Evolutionary conservation across 2,329 filamentous ascomycete species (phyloP), one percentile per base, ranked within the genome.

Genomic region (Blastomyces parvus): DNA sequence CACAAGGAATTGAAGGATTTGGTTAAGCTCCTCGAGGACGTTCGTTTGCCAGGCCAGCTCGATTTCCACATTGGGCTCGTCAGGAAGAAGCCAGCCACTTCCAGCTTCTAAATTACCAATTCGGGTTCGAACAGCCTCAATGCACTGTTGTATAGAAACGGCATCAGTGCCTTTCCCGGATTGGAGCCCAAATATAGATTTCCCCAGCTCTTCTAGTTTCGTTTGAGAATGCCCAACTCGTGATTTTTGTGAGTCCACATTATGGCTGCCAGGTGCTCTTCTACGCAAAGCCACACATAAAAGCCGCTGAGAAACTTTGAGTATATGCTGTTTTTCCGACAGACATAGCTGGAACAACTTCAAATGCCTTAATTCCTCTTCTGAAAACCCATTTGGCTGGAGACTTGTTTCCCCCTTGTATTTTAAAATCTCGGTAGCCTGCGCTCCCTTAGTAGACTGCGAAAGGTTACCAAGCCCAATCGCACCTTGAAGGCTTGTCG

Each of bases 291-390:
- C 72, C 57, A 74, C 63, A 50, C 71, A 67, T 66, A 79, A 67
- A 38, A 76, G 72, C 65, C 73, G 81, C 67, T 88, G 86, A 50
- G 82, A 81, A 5, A 84, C 82, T 74, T 87, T 88, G 66, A 88
- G 76, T 64, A 90, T 84, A 69, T 85, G 84, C 53, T 85, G 83
- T 68, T 88, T 82, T 72, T 94, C 90, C 3, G 84, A 83, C 40
- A 94, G 80, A 70, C 91, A 92, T 3, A 86, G 82, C 44, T 84
- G 79, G 66, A 91, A 82, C 56, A 94, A 80, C n/a, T 89, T 86
- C 64, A 83, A 78, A 64, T 84, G 85, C 69, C 88, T 84, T 62
- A 80, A 82, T 50, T 85, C 81, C 56, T 84, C 77, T 42, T 84
- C 85, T 65, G 86, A 82, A 69, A 91, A 91, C 6, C 75, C 65